Evolutionary conservation across 805 yeast genomes (phyloP), one percentile per base, ranked within the genome.

Genomic region (Nakazawaea ernobii): DNA sequence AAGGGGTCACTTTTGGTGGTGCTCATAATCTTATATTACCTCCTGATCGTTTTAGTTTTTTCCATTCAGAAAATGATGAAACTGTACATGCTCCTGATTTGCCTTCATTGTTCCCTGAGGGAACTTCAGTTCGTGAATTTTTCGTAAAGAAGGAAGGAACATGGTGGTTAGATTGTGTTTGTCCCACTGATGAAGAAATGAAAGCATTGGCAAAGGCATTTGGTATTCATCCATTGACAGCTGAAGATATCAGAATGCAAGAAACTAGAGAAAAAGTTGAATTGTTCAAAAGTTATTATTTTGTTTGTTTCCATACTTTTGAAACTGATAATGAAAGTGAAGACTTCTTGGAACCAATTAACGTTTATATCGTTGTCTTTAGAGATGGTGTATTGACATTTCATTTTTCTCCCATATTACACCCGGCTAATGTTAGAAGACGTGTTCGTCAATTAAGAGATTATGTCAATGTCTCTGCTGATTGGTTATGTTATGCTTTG

Each of bases 261-360:
- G 99, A 92, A 69, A 80, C 96, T 24, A 90, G 99, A 68, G 99
- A 92, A 70, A 92, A 92, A 67, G 97, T 92, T 29, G 99, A 92
- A 67, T 71, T 92, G 52, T 92, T 92, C 75, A 80, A 82, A 57
- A 79, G 80, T 55, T 92, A 92, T 67, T 92, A 94, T 66, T 90
- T 94, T 70, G 96, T 94, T 37, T 87, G 96, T 75, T 94, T 94
- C 79, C 97, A 94, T 65, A 87, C 98, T 4, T 94, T 94, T 67
- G 97, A 90, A 61, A 82, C 85, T 24, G 96, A 92, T 55, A 54
- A 71, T 42, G 94, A 82, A 62, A 78, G 86, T 46, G 94, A 85
- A 57, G 95, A 88, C 52, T 91, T 85, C 62, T 69, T 85, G 60
- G 94, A 85, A 57, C 91, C 91, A 24, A 82, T 85, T 55, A 82